A percentile compares a stretch with the other conserved stretches of the same genome.
These are phyloP conservation scores for Podila epigama DNA, from an alignment of 192 early-diverging fungal species.

Conservation along the genomic window DNA sequence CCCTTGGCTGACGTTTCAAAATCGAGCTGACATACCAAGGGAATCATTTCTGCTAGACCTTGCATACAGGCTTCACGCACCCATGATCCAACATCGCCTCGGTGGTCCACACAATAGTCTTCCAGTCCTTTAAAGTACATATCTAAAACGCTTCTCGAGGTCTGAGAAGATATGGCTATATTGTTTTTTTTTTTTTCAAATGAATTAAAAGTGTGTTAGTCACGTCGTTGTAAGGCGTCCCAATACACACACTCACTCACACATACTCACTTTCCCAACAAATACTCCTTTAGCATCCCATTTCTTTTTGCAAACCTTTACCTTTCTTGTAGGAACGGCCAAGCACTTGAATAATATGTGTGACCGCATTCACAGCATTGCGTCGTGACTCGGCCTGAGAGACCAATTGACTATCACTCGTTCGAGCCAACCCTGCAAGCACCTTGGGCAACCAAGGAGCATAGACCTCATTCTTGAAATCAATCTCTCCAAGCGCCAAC, in stretches of 20 bases:
- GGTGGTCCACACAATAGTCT: constrained; percentile 88
- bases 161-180: constrained; percentile 47
- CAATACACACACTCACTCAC: too few species aligned
- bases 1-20: neutral
- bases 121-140: constrained; percentile 71
- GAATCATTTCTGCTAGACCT: constrained; percentile 59
- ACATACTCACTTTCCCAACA: too few species aligned
- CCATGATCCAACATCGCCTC: constrained; percentile 97
- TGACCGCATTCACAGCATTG: constrained; percentile 70
- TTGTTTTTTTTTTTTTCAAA: too few species aligned
- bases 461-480: constrained; percentile 25
- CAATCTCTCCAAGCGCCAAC: constrained; percentile 67
- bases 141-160: constrained; percentile 55
- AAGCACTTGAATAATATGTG: constrained; percentile 54
- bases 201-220: too few species aligned
- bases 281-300: too few species aligned
- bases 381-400: constrained; percentile 70
- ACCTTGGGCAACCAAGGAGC: constrained; percentile 14
- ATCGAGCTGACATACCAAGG: constrained; percentile 47
- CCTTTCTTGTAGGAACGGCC: constrained; percentile 41
- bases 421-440: constrained; percentile 25
- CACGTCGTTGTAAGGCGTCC: neutral
- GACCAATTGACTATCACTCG: neutral
- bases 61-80: constrained; percentile 78
- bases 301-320: too few species aligned